Evolutionary conservation across 2,329 filamentous ascomycete species (phyloP).

Genomic region (Scytalidium sp.): DNA sequence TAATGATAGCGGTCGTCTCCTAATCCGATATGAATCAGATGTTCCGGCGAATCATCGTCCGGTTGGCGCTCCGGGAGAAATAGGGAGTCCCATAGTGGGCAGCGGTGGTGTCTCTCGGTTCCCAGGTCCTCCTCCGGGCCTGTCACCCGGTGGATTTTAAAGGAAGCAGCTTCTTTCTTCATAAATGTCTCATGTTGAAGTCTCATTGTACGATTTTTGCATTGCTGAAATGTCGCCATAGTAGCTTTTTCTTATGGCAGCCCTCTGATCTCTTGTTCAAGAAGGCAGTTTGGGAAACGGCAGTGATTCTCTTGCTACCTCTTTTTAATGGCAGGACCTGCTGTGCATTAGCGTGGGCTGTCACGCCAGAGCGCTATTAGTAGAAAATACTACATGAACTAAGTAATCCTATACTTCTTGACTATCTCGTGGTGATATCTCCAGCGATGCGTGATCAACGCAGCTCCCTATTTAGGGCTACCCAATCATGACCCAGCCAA

Average conservation of each 20-base stretch:
- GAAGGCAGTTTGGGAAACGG: not conserved
- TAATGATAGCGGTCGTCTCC: constrained; percentile 18
- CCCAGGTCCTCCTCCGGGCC: constrained; percentile 20
- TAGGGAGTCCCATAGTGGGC: constrained; percentile 62
- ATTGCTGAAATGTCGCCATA: not conserved
- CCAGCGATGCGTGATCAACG: too few relatives aligned
- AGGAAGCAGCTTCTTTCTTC: not conserved
- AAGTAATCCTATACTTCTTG: not conserved
- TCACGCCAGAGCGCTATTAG: not conserved
- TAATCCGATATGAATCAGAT: constrained; percentile 56
- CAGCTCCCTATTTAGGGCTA: too few relatives aligned
- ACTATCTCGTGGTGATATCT: too few relatives aligned
- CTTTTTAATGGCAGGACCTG: not conserved
- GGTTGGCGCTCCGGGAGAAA: constrained; percentile 62
- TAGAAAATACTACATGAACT: not conserved
- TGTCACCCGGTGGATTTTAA: not conserved
- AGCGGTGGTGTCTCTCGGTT: constrained; percentile 22
- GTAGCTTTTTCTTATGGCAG: too few relatives aligned
- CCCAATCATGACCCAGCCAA: too few relatives aligned
- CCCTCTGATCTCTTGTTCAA: not conserved
- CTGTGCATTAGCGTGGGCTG: not conserved
- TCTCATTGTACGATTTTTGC: not conserved
- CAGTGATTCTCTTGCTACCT: not conserved
- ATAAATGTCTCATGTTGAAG: not conserved
- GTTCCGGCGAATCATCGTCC: constrained; percentile 35